Evolutionary conservation across 208 protist species (phyloP), one percentile per base, ranked within the genome.

Genomic region (Acanthamoeba triangularis): DNA sequence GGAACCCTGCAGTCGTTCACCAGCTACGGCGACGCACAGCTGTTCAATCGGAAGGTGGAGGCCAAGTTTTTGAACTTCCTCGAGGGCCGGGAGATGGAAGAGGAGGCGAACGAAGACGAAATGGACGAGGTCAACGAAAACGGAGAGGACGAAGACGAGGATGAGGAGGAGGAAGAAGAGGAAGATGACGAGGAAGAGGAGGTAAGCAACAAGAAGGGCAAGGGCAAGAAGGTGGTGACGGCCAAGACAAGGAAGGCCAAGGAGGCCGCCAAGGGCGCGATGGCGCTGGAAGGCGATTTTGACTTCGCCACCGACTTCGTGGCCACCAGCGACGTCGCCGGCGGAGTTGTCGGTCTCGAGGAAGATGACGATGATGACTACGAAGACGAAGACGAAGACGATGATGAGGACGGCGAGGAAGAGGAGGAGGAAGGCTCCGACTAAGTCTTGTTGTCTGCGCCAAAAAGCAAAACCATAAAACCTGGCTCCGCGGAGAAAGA

Each of bases 1-100:
- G 72, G 41, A 6, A 28, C 23, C 41, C 72, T n/a, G 72, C 72
- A 76, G 28, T 76, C 67, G 33, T 52, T 41, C 72, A 80, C 72
- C 41, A 41, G 16, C 72, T 80, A 80, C 72, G 72, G 72, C 72
- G 37, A 41, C 35, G 72, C 72, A 6, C 72, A 80, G 35, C 13
- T 80, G 28, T 80, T 80, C 72, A 80, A 41, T 20, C 72, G 72
- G 7, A 23, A 20, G 30, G 72, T 80, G 37, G 72, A 80, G 72
- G 35, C 14, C 72, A 80, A 80, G 72, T 80, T 80, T 80, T 80
- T 41, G 72, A 80, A 49, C 72, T 80, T 80, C 41, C 41, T 80
- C 37, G 72, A 80, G 72, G 72, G 72, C 72, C 72, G 37, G 28
- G 72, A 41, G 8, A 80, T 80, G 72, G 72, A 80, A 4, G 72